Evolutionary conservation across 495 filamentous ascomycete species (phyloP), one percentile per base, ranked within the genome.

Genomic region (Xylaria castorea): DNA sequence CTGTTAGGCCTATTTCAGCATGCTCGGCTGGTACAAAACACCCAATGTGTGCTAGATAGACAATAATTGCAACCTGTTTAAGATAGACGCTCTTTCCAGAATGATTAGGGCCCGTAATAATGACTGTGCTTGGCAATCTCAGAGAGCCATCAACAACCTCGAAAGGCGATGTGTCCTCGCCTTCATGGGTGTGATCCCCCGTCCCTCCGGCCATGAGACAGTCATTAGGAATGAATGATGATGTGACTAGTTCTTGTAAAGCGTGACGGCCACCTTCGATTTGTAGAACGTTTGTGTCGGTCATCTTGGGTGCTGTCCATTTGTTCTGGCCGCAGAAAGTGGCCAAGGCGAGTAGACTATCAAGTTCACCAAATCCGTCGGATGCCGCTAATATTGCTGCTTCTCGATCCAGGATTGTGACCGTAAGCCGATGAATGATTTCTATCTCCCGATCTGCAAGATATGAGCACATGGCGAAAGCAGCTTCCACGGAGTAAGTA

Each of bases 61-160:
- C 92, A 73, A 98, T 97, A 55, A 98, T 80, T n/a, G 96, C 97
- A 66, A 94, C 89, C 78, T 97, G 96, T 80, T 97, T 98, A 82
- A 99, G 90, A 81, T 97, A 97, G 38, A 98, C 89, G 77, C 94
- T 97, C 79, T 98, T 98, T 9, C 96, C 97, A 0, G 96, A 98
- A 82, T 94, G 97, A 75, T 99, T 98, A 46, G 96, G 95, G 1
- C 96, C 96, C 0, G 96, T 98, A 76, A 98, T 78, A 8, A 98
- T 81, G 3, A 98, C 77, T 87, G 95, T 93, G 71, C 90, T 94
- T 6, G 93, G 91, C 22, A 65, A 55, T 25, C 48, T 76, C 74
- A 67, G 76, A 58, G 27, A 25, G 20, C 18, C 34, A 58, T 50
- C 34, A 22, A 27, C 36, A 8, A 22, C 50, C 16, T 67, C 63